These are phyloP conservation scores for Halenospora varia DNA, from an alignment of 495 filamentous ascomycete species.

Conservation along the genomic window DNA sequence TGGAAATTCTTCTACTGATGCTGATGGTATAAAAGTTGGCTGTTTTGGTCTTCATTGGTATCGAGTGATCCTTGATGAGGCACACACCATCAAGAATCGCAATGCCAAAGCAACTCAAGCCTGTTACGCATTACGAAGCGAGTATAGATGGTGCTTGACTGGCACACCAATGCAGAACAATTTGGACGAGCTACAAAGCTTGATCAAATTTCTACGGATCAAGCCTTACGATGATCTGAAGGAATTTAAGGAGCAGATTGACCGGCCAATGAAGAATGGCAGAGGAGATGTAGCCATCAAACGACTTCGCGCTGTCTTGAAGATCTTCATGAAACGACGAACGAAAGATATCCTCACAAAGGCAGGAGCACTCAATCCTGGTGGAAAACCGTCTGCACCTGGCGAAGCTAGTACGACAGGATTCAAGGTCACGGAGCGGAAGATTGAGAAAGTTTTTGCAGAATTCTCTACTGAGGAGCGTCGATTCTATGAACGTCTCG, in stretches of 20 bases:
- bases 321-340: slow-evolving; percentile 92
- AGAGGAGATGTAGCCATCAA: slow-evolving; percentile 85
- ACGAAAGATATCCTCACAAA: slow-evolving; percentile 92
- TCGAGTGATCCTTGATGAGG: slow-evolving; percentile 91
- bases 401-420: slow-evolving; percentile 47
- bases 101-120: slow-evolving; percentile 93
- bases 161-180: slow-evolving; percentile 98
- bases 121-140: slow-evolving; percentile 70
- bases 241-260: slow-evolving; percentile 87
- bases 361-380: slow-evolving; percentile 70
- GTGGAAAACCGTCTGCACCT: slow-evolving; percentile 48
- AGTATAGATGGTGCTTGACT: slow-evolving; percentile 93
- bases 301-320: slow-evolving; percentile 76
- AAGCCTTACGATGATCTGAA: slow-evolving; percentile 79
- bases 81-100: slow-evolving; percentile 96
- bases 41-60: slow-evolving; percentile 94
- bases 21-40: slow-evolving; percentile 59
- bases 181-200: slow-evolving; percentile 89
- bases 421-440: slow-evolving; percentile 84
- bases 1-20: slow-evolving; percentile 50
- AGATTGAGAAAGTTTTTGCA: slow-evolving; percentile 73
- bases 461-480: slow-evolving; percentile 78
- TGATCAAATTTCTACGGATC: slow-evolving; percentile 91
- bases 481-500: slow-evolving; percentile 79
- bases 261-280: slow-evolving; percentile 76